Conservation (phyloP, 192 early-diverging fungal species). For the Umbelopsis vinacea region DNA sequence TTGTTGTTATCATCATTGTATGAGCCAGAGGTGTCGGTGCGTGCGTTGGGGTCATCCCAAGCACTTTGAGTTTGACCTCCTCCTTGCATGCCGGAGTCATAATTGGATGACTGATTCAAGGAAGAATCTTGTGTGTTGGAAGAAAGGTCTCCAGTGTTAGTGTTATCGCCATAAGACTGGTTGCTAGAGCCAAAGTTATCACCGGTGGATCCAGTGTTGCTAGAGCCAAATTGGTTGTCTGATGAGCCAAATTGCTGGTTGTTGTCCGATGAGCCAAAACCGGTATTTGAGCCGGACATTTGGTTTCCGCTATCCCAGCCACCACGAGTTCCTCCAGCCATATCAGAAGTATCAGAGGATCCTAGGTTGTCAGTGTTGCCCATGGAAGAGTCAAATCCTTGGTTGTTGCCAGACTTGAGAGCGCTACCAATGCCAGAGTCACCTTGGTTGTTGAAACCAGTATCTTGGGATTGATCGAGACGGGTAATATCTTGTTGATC, state of each 20-base stretch:
- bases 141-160: background rate
- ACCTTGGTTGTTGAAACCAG: background rate
- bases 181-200: background rate
- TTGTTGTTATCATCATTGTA: background rate
- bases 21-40: background rate
- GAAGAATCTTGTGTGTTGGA: background rate
- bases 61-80: background rate
- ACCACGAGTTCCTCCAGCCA: background rate
- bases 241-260: background rate
- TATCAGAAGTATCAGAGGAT: background rate
- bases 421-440: background rate
- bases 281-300: background rate
- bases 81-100: background rate
- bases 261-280: background rate
- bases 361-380: background rate
- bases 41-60: background rate
- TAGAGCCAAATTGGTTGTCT: background rate
- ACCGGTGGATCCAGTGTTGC: background rate
- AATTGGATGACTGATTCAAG: constrained; percentile 2
- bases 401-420: background rate
- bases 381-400: background rate
- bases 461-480: background rate
- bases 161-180: background rate
- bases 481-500: background rate
- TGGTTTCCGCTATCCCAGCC: background rate